Evolutionary conservation across 805 yeast species (phyloP).

Genomic region (Scheffersomyces coipomensis): DNA sequence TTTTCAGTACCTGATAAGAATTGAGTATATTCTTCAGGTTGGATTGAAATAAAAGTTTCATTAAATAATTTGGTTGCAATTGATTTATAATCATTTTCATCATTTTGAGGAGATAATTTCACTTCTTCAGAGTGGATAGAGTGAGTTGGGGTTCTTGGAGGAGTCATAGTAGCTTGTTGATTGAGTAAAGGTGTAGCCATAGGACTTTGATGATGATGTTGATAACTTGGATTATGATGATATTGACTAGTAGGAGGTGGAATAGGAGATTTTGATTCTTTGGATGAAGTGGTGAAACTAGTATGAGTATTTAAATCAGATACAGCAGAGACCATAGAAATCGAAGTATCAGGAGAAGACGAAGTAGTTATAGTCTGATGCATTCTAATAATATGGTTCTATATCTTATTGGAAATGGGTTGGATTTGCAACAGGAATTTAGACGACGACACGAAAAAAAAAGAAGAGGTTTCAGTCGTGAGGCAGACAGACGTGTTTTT

Average conservation of each 20-base stretch:
- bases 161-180: neutral
- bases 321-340: neutral
- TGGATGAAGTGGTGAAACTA: neutral
- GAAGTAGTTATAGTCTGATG: too few relatives aligned
- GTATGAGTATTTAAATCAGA: neutral
- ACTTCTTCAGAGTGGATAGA: neutral
- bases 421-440: too few relatives aligned
- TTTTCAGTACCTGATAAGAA: constrained; percentile 35
- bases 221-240: neutral
- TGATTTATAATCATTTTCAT: constrained; percentile 21
- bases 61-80: constrained; percentile 36
- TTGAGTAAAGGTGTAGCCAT: neutral
- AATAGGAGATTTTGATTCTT: neutral
- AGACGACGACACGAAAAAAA: too few relatives aligned
- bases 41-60: constrained; percentile 42
- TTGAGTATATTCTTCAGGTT: constrained; percentile 45
- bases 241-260: neutral
- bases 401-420: too few relatives aligned
- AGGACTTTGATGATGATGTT: neutral
- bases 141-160: neutral
- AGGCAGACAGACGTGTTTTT: too few relatives aligned
- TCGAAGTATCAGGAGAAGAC: neutral
- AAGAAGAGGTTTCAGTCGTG: too few relatives aligned
- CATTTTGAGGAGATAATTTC: neutral
- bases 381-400: too few relatives aligned